phyloP scores from a whole-genome alignment of 2,329 filamentous ascomycete genomes.

The Fonsecaea monophora region DNA sequence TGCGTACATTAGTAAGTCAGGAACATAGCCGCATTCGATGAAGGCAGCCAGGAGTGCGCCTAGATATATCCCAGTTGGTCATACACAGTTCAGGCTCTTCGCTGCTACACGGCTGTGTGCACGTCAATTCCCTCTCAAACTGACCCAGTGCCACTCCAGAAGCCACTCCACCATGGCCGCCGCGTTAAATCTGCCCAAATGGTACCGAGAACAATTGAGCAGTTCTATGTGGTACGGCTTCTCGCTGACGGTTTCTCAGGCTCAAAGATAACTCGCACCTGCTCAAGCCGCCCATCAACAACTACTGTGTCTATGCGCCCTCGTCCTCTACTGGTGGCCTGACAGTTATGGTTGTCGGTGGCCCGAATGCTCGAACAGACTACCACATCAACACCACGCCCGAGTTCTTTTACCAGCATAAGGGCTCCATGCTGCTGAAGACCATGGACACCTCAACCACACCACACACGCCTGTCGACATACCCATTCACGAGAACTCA shows the following conservation, averaged over 20 bases:
- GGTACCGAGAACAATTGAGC: conserved; percentile 42
- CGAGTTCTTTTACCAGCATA: conserved; percentile 98
- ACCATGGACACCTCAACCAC: conserved; percentile 72
- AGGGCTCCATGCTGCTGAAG: conserved; percentile 91
- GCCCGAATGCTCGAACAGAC: conserved; percentile 93
- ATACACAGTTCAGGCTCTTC: neutral
- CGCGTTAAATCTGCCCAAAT: conserved; percentile 55
- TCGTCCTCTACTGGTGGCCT: conserved; percentile 81
- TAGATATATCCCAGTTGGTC: conserved; percentile 1
- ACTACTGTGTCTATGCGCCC: conserved; percentile 90
- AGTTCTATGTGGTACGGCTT: neutral
- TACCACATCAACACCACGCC: conserved; percentile 98
- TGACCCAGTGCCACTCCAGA: neutral
- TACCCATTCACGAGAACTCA: conserved; percentile 89
- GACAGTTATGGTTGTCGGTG: conserved; percentile 91
- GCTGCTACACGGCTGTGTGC: neutral
- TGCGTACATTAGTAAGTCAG: conserved; percentile 7
- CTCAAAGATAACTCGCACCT: conserved; percentile 90
- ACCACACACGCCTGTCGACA: conserved; percentile 72
- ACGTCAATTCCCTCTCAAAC: neutral
- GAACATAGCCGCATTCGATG: conserved; percentile 12
- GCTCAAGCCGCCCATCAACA: conserved; percentile 92
- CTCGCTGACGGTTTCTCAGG: conserved; percentile 60
- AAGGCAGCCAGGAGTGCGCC: neutral
- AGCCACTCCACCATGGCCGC: conserved; percentile 22